Percentiles rank a stretch among this genome's conserved stretches.
Conservation (phyloP, 73 alveolate species). For the Effrenium voratum region DNA sequence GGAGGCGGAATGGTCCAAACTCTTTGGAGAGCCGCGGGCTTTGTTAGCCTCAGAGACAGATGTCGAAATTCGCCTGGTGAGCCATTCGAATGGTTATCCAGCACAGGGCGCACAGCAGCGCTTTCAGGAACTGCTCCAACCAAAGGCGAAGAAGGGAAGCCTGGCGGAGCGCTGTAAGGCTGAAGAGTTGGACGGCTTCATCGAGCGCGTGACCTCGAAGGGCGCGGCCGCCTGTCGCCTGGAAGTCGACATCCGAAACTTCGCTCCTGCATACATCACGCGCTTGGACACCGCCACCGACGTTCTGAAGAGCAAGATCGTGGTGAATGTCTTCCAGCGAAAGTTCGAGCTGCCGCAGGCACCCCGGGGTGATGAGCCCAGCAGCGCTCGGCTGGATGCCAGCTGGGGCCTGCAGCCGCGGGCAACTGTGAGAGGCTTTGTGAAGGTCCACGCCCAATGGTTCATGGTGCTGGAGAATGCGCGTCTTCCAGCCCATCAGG, state of each 20-base stretch:
- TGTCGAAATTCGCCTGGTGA: background rate
- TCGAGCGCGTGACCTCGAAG: slow-evolving; percentile 52
- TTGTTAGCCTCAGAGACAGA: background rate
- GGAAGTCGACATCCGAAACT: slow-evolving; percentile 67
- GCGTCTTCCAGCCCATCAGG: slow-evolving; percentile 54
- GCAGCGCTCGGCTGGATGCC: slow-evolving; percentile 48
- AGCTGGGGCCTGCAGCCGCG: slow-evolving; percentile 23
- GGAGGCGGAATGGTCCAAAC: slow-evolving; percentile 46
- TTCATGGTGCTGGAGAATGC: slow-evolving; percentile 68
- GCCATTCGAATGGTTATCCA: slow-evolving; percentile 1
- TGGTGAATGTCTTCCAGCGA: slow-evolving; percentile 55
- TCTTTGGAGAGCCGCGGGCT: slow-evolving; percentile 50
- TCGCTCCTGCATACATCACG: slow-evolving; percentile 74
- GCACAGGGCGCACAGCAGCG: slow-evolving; percentile 51
- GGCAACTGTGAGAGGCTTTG: slow-evolving; percentile 55
- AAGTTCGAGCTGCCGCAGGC: slow-evolving; percentile 72
- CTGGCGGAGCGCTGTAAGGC: slow-evolving; percentile 63
- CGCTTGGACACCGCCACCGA: slow-evolving; percentile 69
- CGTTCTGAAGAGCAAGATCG: slow-evolving; percentile 7
- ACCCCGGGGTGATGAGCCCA: slow-evolving; percentile 77
- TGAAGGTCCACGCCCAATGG: slow-evolving; percentile 56
- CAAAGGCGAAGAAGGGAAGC: background rate
- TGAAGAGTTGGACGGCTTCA: slow-evolving; percentile 53
- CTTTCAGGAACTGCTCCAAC: slow-evolving; percentile 24
- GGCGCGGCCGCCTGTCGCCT: background rate